Conservation (phyloP, 2,329 filamentous ascomycete genomes). For the Mariannaea elegans region DNA sequence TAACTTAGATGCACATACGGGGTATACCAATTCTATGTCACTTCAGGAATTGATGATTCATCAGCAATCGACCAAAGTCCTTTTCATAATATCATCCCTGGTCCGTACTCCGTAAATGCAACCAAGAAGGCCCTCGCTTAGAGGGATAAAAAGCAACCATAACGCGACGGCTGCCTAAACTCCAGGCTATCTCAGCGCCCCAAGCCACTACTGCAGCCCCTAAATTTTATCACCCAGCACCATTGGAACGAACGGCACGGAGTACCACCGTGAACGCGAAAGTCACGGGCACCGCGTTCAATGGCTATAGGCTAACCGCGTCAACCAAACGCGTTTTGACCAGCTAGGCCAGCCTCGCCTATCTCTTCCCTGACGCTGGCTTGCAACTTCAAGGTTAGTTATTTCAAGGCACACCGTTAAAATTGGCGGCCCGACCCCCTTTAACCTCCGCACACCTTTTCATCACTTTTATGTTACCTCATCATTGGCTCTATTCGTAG, state of each 20-base stretch:
- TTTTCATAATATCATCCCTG: too few species aligned
- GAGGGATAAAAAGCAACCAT: not conserved
- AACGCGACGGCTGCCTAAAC: slow-evolving; percentile 3
- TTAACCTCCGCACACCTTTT: not conserved
- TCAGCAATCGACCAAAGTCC: too few species aligned
- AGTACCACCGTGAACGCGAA: slow-evolving; percentile 30
- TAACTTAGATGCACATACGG: too few species aligned
- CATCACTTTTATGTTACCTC: not conserved
- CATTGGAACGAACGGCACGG: not conserved
- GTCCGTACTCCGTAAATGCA: not conserved
- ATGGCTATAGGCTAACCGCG: slow-evolving; percentile 31
- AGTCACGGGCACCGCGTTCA: slow-evolving; percentile 35
- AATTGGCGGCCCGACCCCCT: not conserved
- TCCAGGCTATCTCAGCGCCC: not conserved
- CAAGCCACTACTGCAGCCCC: slow-evolving; percentile 28
- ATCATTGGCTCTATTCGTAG: not conserved
- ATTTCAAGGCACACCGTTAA: slow-evolving; percentile 20
- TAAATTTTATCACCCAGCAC: not conserved
- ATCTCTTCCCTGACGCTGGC: slow-evolving; percentile 28
- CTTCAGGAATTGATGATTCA: too few species aligned
- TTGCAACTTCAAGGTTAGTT: slow-evolving; percentile 6
- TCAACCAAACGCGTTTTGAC: slow-evolving; percentile 28
- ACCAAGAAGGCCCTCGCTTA: not conserved
- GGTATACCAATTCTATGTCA: too few species aligned
- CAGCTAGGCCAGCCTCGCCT: slow-evolving; percentile 13